Evolutionary conservation across 202 grass and related monocot species (phyloP), one percentile per base, ranked within the genome.

Genomic region (Digitaria exilis): DNA sequence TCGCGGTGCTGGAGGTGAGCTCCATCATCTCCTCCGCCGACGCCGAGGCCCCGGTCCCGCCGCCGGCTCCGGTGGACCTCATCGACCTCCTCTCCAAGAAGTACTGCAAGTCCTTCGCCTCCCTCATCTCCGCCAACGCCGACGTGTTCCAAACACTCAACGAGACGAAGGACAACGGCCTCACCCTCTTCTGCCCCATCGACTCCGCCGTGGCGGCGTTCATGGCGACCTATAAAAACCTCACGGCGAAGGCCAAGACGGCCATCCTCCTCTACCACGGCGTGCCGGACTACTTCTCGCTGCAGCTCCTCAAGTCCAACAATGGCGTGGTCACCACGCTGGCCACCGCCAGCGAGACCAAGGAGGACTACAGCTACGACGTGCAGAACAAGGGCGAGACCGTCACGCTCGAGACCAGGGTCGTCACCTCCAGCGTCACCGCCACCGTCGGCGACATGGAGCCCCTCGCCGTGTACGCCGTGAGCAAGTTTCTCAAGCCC

Each of bases 11-110:
- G 9, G 50, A 98, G 88, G 66, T 98, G 30, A 87, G 80, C 86
- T 67, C 79, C 54, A 54, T 93, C 26, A 81, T 98, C 29, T 85
- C 92, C 50, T 98, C 95, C 1, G 78, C 90, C 1, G 92, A 88
- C 51, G 92, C 95, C 0, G 95, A 98, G 90, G 95, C 95, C 0
- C 95, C 95, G 17, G 92, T 93, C 18, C 84, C 95, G 8, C 79
- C 91, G 0, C 94, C 94, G 12, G 67, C 94, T 1, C 94, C 94
- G 1, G 85, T 97, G 18, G 88, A 94, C 83, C 71, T 97, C 16
- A 82, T 84, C 35, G 91, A 88, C 4, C 87, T 97, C 80, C 88
- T 97, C 82, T 94, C 88, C 71, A 86, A 87, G 83, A 88, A 90
- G 77, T 82, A 89, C 83, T 97, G 94, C 89, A 92, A 90, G 43